These are phyloP conservation scores for Fusarium sp. DNA, from an alignment of 2,329 filamentous ascomycete genomes.

Conservation along the genomic window DNA sequence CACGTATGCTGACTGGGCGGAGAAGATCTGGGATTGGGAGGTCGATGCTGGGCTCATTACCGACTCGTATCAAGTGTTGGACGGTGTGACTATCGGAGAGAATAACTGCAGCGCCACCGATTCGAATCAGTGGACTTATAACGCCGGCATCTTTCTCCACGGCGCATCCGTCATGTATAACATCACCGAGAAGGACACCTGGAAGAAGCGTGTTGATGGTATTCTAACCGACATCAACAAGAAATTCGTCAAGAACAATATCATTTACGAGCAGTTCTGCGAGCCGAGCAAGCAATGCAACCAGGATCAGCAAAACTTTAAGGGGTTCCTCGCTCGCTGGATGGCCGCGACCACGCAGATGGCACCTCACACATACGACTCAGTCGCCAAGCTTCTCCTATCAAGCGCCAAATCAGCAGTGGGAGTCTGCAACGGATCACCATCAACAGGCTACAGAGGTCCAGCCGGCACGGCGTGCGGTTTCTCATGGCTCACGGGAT, in stretches of 20 bases:
- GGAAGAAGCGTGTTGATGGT: slow-evolving; percentile 66
- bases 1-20: slow-evolving; percentile 80
- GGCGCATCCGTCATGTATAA: slow-evolving; percentile 69
- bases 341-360: slow-evolving; percentile 63
- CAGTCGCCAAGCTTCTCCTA: slow-evolving; percentile 60
- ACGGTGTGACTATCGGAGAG: slow-evolving; percentile 52
- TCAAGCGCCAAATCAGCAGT: slow-evolving; percentile 62
- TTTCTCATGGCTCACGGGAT: slow-evolving; percentile 65
- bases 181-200: slow-evolving; percentile 60
- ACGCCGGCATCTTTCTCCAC: slow-evolving; percentile 70
- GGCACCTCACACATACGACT: slow-evolving; percentile 60
- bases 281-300: slow-evolving; percentile 69
- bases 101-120: slow-evolving; percentile 61
- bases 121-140: slow-evolving; percentile 72
- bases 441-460: slow-evolving; percentile 57
- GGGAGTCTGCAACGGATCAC: slow-evolving; percentile 58
- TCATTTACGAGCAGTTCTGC: slow-evolving; percentile 73
- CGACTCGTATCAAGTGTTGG: slow-evolving; percentile 62
- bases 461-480: slow-evolving; percentile 68
- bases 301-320: slow-evolving; percentile 76
- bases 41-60: slow-evolving; percentile 63
- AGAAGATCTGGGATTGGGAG: slow-evolving; percentile 73
- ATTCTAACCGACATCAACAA: slow-evolving; percentile 59
- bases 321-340: slow-evolving; percentile 76
- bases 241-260: slow-evolving; percentile 61